Evolutionary conservation across 192 early-diverging fungal genomes (phyloP), one percentile per base, ranked within the genome.

Genomic region (Linnemannia elongata): DNA sequence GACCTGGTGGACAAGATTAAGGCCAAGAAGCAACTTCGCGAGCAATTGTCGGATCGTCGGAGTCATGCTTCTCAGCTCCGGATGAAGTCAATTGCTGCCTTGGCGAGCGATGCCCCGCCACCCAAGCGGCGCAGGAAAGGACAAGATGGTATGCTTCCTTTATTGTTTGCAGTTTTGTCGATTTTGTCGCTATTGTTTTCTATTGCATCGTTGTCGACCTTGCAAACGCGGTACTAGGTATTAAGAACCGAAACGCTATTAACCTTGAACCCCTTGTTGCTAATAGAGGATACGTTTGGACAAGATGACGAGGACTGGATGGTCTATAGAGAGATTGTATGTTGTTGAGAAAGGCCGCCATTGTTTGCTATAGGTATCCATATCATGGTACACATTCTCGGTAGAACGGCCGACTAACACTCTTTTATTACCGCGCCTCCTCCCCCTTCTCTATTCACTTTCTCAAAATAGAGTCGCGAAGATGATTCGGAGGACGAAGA

Each of bases 301-400:
- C 94, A 94, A 8, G 95, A 97, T 77, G 97, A 97, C 82, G 95
- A 94, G 13, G 97, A 98, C 88, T 98, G 97, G 97, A 93, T 93
- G 84, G 92, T 98, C 52, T 98, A 98, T 81, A 92, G 96, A 54
- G 95, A 96, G 82, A 97, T 98, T 75, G 95, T 95, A 93, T 88
- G 93, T 82, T 18, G 1, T 13, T 44, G 2, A 49, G 30, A 24
- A 80, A 10, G 20, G 22, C 36, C 0, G 35, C 44, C 30, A 5
- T 68, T 27, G 24, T 24, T 41, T 41, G 38, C n/a, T 42, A 41
- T 38, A 41, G 6, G 39, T 38, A 42, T 24, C 24, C 4, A 18
- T 9, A 15, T 71, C 7, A 41, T 41, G 38, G 69, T 66, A 33
- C 30, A 66, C 12, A 33, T 30, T 27, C 69, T 73, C n/a, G 17